phyloP scores from a whole-genome alignment of 225 moss, liverwort and hornwort species.

The Marchantia paleacea region DNA sequence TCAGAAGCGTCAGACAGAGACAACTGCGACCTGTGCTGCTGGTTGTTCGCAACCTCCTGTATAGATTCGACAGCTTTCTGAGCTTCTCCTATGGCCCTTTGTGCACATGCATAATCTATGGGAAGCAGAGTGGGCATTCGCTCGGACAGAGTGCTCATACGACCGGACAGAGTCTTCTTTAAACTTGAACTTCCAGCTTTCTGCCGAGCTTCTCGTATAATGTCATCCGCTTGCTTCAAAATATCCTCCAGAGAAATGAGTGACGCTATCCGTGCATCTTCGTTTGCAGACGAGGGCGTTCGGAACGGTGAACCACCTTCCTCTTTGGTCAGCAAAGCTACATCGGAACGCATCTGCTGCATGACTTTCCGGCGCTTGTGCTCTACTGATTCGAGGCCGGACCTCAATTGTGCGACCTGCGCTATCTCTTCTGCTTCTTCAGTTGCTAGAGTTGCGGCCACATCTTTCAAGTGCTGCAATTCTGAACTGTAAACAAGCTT shows the following conservation, averaged over 20 bases:
- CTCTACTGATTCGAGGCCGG: slow-evolving; percentile 95
- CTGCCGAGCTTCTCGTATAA: slow-evolving; percentile 56
- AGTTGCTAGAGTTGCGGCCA: slow-evolving; percentile 91
- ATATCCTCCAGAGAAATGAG: slow-evolving; percentile 91
- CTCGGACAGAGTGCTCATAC: slow-evolving; percentile 72
- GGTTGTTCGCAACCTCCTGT: slow-evolving; percentile 31
- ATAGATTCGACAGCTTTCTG: slow-evolving; percentile 57
- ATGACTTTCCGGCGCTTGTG: slow-evolving; percentile 98
- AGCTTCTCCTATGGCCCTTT: slow-evolving; percentile 58
- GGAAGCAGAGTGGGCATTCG: slow-evolving; percentile 80
- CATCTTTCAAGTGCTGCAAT: slow-evolving; percentile 93
- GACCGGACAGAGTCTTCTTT: slow-evolving; percentile 53
- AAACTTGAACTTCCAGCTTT: slow-evolving; percentile 52
- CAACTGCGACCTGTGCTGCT: slow-evolving; percentile 23
- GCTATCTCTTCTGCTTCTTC: slow-evolving; percentile 90
- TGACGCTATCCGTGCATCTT: slow-evolving; percentile 93
- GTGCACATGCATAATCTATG: slow-evolving; percentile 77
- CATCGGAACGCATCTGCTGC: slow-evolving; percentile 82
- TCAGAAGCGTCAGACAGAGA: slow-evolving; percentile 47
- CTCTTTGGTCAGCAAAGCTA: slow-evolving; percentile 77
- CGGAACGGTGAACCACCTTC: slow-evolving; percentile 83
- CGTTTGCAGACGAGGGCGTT: slow-evolving; percentile 85
- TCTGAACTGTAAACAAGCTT: slow-evolving; percentile 85
- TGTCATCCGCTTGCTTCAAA: slow-evolving; percentile 79
- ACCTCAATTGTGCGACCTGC: slow-evolving; percentile 78